Conservation (phyloP, 2,329 filamentous ascomycete genomes). For the Penicillium verrucosum region DNA sequence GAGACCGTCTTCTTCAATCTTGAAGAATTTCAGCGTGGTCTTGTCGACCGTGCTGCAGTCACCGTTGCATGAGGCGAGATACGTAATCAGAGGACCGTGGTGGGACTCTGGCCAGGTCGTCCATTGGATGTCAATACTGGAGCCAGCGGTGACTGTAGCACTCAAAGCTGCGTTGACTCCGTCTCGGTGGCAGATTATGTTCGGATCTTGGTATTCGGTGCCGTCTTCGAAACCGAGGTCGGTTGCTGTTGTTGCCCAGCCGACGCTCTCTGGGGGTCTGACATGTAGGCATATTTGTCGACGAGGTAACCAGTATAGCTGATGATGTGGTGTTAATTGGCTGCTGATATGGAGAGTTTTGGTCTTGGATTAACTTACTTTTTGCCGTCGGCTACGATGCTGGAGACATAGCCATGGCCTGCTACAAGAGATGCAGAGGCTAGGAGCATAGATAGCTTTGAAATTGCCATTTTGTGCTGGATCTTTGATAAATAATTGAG, state of each 20-base stretch:
- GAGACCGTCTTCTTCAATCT: conserved; percentile 57
- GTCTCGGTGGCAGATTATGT: conserved; percentile 61
- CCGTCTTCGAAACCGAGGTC: conserved; percentile 55
- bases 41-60: conserved; percentile 55
- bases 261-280: conserved; percentile 46
- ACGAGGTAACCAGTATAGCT: conserved; percentile 42
- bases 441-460: conserved; percentile 27
- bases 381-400: conserved; percentile 28
- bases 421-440: conserved; percentile 31
- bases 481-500: neutral
- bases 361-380: conserved; percentile 18
- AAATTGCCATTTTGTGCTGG: conserved; percentile 23
- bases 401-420: conserved; percentile 37
- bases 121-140: conserved; percentile 58
- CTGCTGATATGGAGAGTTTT: neutral
- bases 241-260: conserved; percentile 53
- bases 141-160: conserved; percentile 57
- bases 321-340: conserved; percentile 28
- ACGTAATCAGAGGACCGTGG: conserved; percentile 61
- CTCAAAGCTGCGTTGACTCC: conserved; percentile 50
- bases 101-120: conserved; percentile 61
- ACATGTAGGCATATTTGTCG: conserved; percentile 30
- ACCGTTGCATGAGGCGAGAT: conserved; percentile 58
- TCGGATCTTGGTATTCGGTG: conserved; percentile 44
- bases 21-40: conserved; percentile 56